A percentile compares a stretch with the other conserved stretches of the same genome.
Evolutionary conservation across 495 filamentous ascomycete genomes (phyloP).

Genomic region (Glutinoglossum americanum): DNA sequence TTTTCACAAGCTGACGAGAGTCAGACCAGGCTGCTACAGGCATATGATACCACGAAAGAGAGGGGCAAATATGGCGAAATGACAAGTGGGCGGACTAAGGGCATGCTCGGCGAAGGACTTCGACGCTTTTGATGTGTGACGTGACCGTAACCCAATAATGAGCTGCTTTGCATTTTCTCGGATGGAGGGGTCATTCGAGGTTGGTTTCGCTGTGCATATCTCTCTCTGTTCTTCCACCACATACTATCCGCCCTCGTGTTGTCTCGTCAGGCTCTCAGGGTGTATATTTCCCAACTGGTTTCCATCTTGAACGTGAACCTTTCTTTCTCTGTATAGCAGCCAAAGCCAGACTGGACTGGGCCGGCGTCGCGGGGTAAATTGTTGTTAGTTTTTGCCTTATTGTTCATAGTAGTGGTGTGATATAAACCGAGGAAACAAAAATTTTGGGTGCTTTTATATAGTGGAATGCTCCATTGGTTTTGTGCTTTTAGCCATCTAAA

Average conservation of each 20-base stretch:
- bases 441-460: not conserved
- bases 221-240: not conserved
- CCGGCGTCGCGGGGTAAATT: not conserved
- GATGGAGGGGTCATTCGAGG: not conserved
- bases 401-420: not conserved
- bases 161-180: not conserved
- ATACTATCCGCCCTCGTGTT: not conserved
- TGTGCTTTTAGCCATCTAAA: no score
- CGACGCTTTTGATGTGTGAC: not conserved
- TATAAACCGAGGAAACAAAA: not conserved
- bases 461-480: not conserved
- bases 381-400: not conserved
- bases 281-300: not conserved
- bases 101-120: not conserved
- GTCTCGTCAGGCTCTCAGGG: not conserved
- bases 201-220: conserved; percentile 1
- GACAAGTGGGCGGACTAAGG: conserved; percentile 30
- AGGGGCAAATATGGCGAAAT: conserved; percentile 93
- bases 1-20: conserved; percentile 96
- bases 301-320: not conserved
- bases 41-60: conserved; percentile 87
- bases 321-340: not conserved
- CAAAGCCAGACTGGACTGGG: not conserved
- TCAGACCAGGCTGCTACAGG: conserved; percentile 79
- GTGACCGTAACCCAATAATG: not conserved